phyloP scores from a whole-genome alignment of 768 basidiomycete species.

The Pulveroboletus frians region DNA sequence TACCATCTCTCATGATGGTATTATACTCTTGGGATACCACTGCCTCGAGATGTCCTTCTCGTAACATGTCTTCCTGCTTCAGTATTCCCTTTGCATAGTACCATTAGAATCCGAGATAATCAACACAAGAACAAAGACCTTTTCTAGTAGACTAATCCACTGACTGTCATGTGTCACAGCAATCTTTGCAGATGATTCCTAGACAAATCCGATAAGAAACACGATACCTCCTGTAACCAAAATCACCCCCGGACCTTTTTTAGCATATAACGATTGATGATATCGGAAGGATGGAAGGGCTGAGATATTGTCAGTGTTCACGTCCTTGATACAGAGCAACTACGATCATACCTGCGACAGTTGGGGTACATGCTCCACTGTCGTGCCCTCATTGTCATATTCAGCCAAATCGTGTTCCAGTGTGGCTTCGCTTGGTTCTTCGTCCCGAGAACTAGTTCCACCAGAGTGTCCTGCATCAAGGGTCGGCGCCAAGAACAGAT shows the following conservation, averaged over 20 bases:
- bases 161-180: too few relatives aligned
- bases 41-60: too few relatives aligned
- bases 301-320: neutral
- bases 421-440: neutral
- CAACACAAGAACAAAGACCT: too few relatives aligned
- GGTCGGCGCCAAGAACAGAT: neutral
- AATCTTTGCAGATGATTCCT: neutral
- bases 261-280: neutral
- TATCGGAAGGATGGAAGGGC: neutral
- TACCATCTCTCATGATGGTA: too few relatives aligned
- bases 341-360: neutral
- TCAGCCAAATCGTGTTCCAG: neutral
- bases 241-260: neutral
- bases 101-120: too few relatives aligned
- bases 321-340: neutral
- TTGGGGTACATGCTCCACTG: neutral
- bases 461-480: neutral
- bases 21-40: too few relatives aligned
- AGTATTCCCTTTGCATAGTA: too few relatives aligned
- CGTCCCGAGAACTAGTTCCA: neutral
- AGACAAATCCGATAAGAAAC: too few relatives aligned
- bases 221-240: neutral
- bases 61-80: too few relatives aligned
- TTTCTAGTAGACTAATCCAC: too few relatives aligned
- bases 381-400: neutral